Conservation (phyloP, 140 eudicot genomes). For the Senecio squalidus region DNA sequence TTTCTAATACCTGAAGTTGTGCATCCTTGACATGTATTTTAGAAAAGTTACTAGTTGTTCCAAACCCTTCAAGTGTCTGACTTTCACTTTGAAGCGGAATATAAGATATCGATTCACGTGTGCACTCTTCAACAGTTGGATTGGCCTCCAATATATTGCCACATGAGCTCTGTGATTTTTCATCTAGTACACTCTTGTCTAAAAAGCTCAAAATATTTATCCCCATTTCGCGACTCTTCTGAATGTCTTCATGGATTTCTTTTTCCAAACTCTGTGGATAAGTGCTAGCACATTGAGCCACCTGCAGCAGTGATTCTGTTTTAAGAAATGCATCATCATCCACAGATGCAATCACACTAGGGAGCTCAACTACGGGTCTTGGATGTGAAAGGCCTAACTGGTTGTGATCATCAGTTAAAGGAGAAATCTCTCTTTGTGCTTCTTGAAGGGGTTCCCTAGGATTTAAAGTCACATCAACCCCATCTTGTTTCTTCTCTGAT, state of each 20-base stretch:
- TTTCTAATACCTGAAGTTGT: conserved; percentile 15
- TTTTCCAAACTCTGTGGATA: conserved; percentile 14
- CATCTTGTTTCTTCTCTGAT: conserved; percentile 12
- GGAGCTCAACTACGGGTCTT: background rate
- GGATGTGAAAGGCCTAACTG: background rate
- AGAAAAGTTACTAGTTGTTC: conserved; percentile 2
- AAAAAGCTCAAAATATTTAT: background rate
- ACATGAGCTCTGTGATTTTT: conserved; percentile 14
- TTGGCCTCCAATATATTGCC: conserved; percentile 6
- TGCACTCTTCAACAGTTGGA: conserved; percentile 11
- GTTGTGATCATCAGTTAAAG: conserved; percentile 14
- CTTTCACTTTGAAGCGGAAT: conserved; percentile 20
- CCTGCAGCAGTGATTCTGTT: conserved; percentile 18
- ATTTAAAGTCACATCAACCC: conserved; percentile 15
- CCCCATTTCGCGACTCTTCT: conserved; percentile 13
- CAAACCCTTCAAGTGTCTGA: conserved; percentile 10
- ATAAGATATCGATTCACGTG: conserved; percentile 3
- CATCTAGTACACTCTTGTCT: background rate
- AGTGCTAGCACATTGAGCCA: conserved; percentile 10
- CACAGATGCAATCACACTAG: conserved; percentile 16
- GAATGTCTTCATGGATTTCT: background rate
- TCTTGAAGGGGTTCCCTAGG: background rate
- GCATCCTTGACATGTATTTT: conserved; percentile 16
- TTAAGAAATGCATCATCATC: conserved; percentile 5
- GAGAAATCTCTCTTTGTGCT: conserved; percentile 1